phyloP scores from a whole-genome alignment of 371 early-diverging fungal genomes.

The Chytridiales sp. region DNA sequence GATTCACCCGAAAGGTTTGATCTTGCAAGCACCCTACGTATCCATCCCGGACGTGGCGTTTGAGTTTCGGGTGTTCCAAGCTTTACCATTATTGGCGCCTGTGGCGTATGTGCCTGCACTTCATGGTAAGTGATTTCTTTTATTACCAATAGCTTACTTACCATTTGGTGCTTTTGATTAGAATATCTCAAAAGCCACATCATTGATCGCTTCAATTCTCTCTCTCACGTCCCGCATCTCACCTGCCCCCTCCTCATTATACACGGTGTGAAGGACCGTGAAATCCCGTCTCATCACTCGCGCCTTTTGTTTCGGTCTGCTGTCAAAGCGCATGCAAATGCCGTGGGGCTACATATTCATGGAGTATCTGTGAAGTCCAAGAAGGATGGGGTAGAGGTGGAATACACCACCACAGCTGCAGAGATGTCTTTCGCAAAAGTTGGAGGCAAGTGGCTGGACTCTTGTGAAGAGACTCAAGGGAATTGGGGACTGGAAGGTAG shows the following conservation, averaged over 20 bases:
- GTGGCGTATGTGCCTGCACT: constrained; percentile 20
- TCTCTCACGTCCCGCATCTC: constrained; percentile 25
- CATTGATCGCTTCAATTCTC: constrained; percentile 34
- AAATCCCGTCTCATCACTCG: constrained; percentile 40
- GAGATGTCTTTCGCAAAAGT: too few relatives aligned
- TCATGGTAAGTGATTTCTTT: constrained; percentile 6
- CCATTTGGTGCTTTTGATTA: constrained; percentile 31
- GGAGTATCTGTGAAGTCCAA: not conserved
- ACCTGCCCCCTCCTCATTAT: constrained; percentile 38
- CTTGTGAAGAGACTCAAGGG: not conserved
- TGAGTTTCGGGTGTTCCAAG: constrained; percentile 32
- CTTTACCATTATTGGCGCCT: constrained; percentile 22
- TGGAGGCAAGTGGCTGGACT: not conserved
- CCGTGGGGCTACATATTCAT: not conserved
- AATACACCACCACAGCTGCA: too few relatives aligned
- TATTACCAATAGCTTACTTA: not conserved
- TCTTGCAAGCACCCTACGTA: constrained; percentile 45
- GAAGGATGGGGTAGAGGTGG: not conserved
- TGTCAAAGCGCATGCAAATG: constrained; percentile 16
- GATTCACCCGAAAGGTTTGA: constrained; percentile 36
- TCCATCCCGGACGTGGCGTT: constrained; percentile 50
- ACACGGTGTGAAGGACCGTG: constrained; percentile 41
- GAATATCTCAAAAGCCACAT: constrained; percentile 26
- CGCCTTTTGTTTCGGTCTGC: constrained; percentile 27
- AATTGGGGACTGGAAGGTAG: constrained; percentile 10